Conservation (phyloP, 208 protist genomes). For the Trypanosoma vivax region DNA sequence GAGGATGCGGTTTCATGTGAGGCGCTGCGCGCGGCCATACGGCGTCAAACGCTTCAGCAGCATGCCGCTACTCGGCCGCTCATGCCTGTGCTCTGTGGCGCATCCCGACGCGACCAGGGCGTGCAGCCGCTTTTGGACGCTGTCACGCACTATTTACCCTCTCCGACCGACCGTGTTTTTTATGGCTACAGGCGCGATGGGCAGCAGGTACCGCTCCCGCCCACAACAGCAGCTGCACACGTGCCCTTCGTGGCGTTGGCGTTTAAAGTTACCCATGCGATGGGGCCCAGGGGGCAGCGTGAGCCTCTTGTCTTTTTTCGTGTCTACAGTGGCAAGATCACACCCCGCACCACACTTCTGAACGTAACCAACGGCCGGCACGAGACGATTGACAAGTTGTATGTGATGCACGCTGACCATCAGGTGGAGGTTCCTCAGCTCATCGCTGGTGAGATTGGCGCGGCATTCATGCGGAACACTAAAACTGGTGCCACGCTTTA, state of each 20-base stretch:
- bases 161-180: constrained; percentile 76
- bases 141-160: constrained; percentile 88
- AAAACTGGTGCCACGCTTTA: constrained; percentile 80
- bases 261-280: constrained; percentile 89
- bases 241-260: constrained; percentile 78
- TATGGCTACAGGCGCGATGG: constrained; percentile 37
- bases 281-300: constrained; percentile 53
- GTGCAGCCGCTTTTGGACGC: constrained; percentile 92
- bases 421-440: constrained; percentile 71
- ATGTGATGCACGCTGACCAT: constrained; percentile 85
- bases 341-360: constrained; percentile 42
- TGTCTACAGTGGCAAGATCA: constrained; percentile 86
- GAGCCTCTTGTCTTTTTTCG: constrained; percentile 87
- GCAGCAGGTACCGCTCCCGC: constrained; percentile 33
- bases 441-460: constrained; percentile 72
- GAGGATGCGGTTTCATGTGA: constrained; percentile 47
- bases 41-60: constrained; percentile 40
- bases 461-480: constrained; percentile 55
- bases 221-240: constrained; percentile 20
- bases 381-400: constrained; percentile 69
- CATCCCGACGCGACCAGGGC: constrained; percentile 83
- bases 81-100: constrained; percentile 88
- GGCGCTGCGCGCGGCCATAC: constrained; percentile 52
- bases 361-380: constrained; percentile 59
- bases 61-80: constrained; percentile 14